A percentile compares a stretch with the other conserved stretches of the same genome.
phyloP scores from a whole-genome alignment of 345 rosid genomes.

The Raphanus sativus region DNA sequence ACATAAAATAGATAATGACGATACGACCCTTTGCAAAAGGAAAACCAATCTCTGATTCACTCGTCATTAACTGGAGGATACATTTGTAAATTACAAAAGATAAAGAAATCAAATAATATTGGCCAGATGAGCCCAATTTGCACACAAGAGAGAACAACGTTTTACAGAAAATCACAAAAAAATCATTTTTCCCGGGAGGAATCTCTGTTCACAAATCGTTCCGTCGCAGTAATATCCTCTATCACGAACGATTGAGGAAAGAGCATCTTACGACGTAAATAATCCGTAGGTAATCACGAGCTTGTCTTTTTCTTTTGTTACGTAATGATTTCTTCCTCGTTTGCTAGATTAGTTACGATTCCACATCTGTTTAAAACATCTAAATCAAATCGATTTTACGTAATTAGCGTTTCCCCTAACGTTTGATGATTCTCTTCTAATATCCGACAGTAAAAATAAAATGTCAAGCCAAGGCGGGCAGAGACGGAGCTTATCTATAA shows the following conservation, averaged over 20 bases:
- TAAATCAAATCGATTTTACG: not conserved
- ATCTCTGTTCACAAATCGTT: constrained; percentile 18
- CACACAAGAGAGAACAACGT: not conserved
- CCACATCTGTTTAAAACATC: not conserved
- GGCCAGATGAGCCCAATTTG: constrained; percentile 4
- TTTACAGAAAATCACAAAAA: constrained; percentile 1
- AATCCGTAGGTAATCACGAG: constrained; percentile 18
- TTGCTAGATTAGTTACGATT: constrained; percentile 3
- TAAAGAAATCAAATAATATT: not conserved
- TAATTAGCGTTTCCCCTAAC: constrained; percentile 3
- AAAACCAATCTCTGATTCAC: not conserved
- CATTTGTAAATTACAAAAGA: not conserved
- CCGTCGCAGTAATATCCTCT: constrained; percentile 12
- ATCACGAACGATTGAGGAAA: constrained; percentile 16
- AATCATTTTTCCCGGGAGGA: constrained; percentile 35
- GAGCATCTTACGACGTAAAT: constrained; percentile 9
- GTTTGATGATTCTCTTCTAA: not conserved
- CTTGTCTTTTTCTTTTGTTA: not conserved
- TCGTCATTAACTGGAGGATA: not conserved
- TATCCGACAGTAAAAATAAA: constrained; percentile 5
- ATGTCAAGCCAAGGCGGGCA: constrained; percentile 84
- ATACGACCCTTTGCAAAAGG: not conserved
- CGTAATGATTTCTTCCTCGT: not conserved
- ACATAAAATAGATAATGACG: constrained; percentile 6
- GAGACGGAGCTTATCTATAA: constrained; percentile 57